Evolutionary conservation across 495 filamentous ascomycete genomes (phyloP).

Genomic region (Podospora pseudopauciseta): DNA sequence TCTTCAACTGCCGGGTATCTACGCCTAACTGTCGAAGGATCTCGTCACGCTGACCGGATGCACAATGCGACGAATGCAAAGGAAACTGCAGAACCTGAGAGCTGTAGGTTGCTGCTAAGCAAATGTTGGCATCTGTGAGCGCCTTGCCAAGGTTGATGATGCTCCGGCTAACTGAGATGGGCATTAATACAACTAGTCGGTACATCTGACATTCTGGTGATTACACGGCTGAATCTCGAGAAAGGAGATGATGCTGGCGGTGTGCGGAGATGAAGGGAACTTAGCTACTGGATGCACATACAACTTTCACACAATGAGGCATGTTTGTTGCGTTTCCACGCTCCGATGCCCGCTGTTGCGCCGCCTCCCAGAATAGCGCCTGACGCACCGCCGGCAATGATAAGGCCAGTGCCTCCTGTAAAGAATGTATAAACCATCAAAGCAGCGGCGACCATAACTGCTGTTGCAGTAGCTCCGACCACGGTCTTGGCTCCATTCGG

Average conservation of each 20-base stretch:
- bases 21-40: background rate
- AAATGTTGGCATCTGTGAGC: background rate
- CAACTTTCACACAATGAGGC: background rate
- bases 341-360: background rate
- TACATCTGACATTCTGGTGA: background rate
- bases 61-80: background rate
- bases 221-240: no score
- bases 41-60: background rate
- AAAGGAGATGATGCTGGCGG: background rate
- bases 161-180: background rate
- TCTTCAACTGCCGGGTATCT: background rate
- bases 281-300: background rate
- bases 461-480: background rate
- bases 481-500: background rate
- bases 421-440: background rate
- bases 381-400: background rate
- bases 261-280: no score
- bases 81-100: background rate
- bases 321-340: background rate
- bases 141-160: background rate
- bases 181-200: background rate
- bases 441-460: background rate
- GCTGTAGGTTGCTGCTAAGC: background rate
- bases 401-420: background rate
- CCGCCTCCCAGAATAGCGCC: background rate